These are phyloP conservation scores for Globisporangium cylindrosporum DNA, from an alignment of 352 stramenopile genomes.

Conservation along the genomic window DNA sequence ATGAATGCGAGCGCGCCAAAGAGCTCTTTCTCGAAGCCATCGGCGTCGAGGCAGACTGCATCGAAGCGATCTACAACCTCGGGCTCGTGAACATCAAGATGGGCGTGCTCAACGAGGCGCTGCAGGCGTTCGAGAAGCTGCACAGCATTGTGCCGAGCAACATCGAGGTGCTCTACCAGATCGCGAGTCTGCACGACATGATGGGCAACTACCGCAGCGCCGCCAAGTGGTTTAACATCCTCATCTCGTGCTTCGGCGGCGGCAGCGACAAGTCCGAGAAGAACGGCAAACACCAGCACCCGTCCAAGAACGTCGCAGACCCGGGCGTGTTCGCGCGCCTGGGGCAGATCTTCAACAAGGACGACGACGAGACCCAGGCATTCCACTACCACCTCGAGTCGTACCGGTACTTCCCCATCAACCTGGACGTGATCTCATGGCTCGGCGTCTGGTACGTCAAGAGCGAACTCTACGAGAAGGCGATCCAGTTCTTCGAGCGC, in stretches of 20 bases:
- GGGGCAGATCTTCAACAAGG: constrained; percentile 94
- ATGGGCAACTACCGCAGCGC: constrained; percentile 86
- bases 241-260: constrained; percentile 90
- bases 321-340: constrained; percentile 83
- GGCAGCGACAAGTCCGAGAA: constrained; percentile 62
- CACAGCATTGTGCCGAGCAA: constrained; percentile 94
- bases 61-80: constrained; percentile 97
- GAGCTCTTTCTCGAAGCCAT: constrained; percentile 95
- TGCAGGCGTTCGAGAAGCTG: constrained; percentile 96
- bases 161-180: constrained; percentile 93
- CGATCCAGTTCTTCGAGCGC: constrained; percentile 95
- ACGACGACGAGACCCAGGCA: constrained; percentile 92
- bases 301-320: constrained; percentile 67
- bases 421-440: constrained; percentile 96
- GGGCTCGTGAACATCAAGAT: constrained; percentile 90
- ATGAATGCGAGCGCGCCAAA: constrained; percentile 92
- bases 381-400: constrained; percentile 96
- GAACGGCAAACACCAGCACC: constrained; percentile 25
- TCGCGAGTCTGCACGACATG: constrained; percentile 93
- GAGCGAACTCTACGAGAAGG: constrained; percentile 96
- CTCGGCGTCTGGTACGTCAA: constrained; percentile 97
- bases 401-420: constrained; percentile 94
- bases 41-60: constrained; percentile 92
- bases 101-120: constrained; percentile 85
- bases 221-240: constrained; percentile 94